Conservation (phyloP, 208 protist genomes). For the Porcisia hertigi region DNA sequence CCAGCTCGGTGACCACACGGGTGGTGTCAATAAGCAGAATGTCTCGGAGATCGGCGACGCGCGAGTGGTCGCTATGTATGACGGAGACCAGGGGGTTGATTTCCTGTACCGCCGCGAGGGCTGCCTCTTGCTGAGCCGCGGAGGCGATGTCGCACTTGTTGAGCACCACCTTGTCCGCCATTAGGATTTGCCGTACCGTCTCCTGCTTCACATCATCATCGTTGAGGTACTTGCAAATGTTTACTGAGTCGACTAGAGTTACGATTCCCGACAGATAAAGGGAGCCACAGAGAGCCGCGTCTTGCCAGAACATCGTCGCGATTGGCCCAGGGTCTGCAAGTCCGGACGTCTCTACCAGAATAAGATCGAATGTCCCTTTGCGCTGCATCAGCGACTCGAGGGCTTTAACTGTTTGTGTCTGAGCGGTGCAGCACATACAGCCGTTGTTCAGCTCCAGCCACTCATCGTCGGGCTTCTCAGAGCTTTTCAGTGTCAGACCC, state of each 20-base stretch:
- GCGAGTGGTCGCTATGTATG: constrained; percentile 51
- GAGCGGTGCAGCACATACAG: constrained; percentile 95
- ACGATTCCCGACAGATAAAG: constrained; percentile 91
- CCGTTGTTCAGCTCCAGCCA: constrained; percentile 96
- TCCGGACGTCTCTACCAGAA: constrained; percentile 91
- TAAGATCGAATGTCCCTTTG: constrained; percentile 89
- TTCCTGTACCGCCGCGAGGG: constrained; percentile 36
- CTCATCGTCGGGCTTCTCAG: constrained; percentile 93
- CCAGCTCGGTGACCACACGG: constrained; percentile 35
- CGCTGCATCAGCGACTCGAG: constrained; percentile 84
- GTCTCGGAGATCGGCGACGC: constrained; percentile 58
- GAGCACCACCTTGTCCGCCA: constrained; percentile 94
- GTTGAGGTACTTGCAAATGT: constrained; percentile 79
- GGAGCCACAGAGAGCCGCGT: constrained; percentile 75
- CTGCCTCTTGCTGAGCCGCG: constrained; percentile 49
- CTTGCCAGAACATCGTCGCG: constrained; percentile 95
- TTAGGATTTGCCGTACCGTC: constrained; percentile 88
- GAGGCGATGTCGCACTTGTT: constrained; percentile 94
- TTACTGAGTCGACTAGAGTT: constrained; percentile 87
- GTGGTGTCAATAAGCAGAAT: constrained; percentile 88
- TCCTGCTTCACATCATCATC: constrained; percentile 71
- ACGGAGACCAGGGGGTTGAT: constrained; percentile 81
- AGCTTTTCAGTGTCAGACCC: constrained; percentile 88
- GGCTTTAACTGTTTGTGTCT: constrained; percentile 82
- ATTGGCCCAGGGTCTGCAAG: constrained; percentile 94